These are phyloP conservation scores for Boletus tomentosulus DNA, from an alignment of 768 basidiomycete species.

Conservation along the genomic window DNA sequence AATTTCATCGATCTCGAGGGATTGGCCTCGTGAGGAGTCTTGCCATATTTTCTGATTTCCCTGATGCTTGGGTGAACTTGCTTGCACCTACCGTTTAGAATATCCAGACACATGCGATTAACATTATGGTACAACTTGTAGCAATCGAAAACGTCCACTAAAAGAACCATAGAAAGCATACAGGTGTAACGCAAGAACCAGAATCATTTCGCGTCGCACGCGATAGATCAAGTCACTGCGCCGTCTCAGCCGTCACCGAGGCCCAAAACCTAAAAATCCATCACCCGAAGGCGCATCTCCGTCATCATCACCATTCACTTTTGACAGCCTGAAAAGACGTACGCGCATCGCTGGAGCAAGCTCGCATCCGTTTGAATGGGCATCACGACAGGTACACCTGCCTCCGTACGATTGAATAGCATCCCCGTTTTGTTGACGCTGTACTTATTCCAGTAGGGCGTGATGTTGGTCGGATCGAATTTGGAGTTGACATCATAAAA, in stretches of 20 bases:
- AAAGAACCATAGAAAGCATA: too few relatives aligned
- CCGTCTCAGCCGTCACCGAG: slow-evolving; percentile 4
- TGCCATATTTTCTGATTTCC: too few relatives aligned
- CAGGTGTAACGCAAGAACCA: neutral
- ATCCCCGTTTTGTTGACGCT: slow-evolving; percentile 6
- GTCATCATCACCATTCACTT: neutral
- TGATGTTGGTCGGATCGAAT: slow-evolving; percentile 16
- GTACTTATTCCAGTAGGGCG: slow-evolving; percentile 13
- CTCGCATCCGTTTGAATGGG: slow-evolving; percentile 2
- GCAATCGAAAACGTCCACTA: too few relatives aligned
- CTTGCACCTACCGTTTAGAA: too few relatives aligned
- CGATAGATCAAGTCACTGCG: slow-evolving; percentile 2
- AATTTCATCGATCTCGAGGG: too few relatives aligned
- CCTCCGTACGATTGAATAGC: slow-evolving; percentile 13
- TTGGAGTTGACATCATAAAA: slow-evolving; percentile 22
- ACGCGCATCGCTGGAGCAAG: slow-evolving; percentile 12
- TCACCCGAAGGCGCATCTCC: neutral
- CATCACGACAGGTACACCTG: neutral
- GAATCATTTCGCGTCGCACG: neutral
- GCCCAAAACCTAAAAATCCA: slow-evolving; percentile 13
- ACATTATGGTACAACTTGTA: too few relatives aligned
- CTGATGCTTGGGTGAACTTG: too few relatives aligned
- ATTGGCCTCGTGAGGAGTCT: too few relatives aligned
- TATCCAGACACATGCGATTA: too few relatives aligned
- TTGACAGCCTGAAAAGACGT: neutral